These are phyloP conservation scores for Hemisphaericaspora nanyangensis DNA, from an alignment of 805 yeast genomes.

Conservation along the genomic window DNA sequence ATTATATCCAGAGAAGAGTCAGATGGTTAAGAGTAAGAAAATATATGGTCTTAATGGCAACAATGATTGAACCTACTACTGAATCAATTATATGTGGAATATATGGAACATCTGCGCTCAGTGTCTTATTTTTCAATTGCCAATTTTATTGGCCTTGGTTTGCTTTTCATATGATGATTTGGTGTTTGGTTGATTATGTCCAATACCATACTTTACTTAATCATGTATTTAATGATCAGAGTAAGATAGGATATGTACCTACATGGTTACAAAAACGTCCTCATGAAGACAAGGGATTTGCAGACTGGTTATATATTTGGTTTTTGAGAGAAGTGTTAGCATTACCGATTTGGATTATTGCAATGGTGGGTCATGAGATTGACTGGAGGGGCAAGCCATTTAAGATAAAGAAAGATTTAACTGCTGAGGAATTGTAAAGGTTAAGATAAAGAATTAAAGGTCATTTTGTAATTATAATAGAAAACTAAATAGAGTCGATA, in stretches of 20 bases:
- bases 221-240: constrained; percentile 12
- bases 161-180: constrained; percentile 49
- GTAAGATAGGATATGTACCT: constrained; percentile 14
- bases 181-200: constrained; percentile 63
- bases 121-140: constrained; percentile 37
- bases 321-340: constrained; percentile 67
- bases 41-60: constrained; percentile 83
- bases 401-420: constrained; percentile 64
- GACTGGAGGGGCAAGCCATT: constrained; percentile 83
- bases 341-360: constrained; percentile 77
- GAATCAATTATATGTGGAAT: constrained; percentile 68
- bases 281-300: constrained; percentile 1
- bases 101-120: constrained; percentile 59
- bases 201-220: constrained; percentile 49
- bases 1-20: constrained; percentile 64
- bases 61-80: constrained; percentile 82
- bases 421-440: constrained; percentile 56
- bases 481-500: too few relatives aligned
- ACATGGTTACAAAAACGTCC: constrained; percentile 18
- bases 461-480: too few relatives aligned
- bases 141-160: constrained; percentile 38
- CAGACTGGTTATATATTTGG: constrained; percentile 49
- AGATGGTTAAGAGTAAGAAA: constrained; percentile 86
- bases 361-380: constrained; percentile 71
- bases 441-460: too few relatives aligned